Base-by-base conservation (phyloP, 768 basidiomycete species). In the Suillus cothurnatus region DNA sequence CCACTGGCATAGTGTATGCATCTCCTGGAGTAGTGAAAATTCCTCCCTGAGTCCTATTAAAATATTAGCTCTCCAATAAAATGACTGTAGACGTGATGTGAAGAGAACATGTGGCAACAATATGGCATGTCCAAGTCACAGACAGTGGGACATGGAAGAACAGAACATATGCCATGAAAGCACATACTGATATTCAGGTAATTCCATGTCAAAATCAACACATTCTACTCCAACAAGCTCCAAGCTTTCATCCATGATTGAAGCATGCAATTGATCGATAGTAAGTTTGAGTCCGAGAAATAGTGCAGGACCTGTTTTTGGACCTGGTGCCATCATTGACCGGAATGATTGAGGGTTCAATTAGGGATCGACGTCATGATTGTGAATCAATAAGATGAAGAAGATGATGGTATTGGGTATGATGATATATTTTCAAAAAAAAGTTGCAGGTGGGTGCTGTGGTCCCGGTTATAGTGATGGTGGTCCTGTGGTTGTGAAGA, bases 161-260 rank as follows among this genome's bases (percentile, higher is more conserved):
- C 47, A 58, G 39, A 11, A 57, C 23, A 43, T 12, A 39, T 39
- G 43, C 38, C 36, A 55, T 62, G 62, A 61, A 11, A 52, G 36
- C 38, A 86, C 90, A 80, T 77, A 94, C 92, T 91, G 89, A 77
- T 90, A 92, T 78, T 94, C 92, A 55, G 88, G 72, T 66, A 94
- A 70, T 73, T 94, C 92, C 21, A 84, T 78, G 75, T 94, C 93
- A 78, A 94, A 94, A 74, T 94, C 92, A 58, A 94, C n/a, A n/a
- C n/a, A n/a, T n/a, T n/a, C n/a, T n/a, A n/a, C n/a, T n/a, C n/a
- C n/a, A n/a, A n/a, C n/a, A n/a, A n/a, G n/a, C n/a, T n/a, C n/a
- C n/a, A n/a, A n/a, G n/a, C n/a, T n/a, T n/a, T n/a, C n/a, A n/a
- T n/a, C n/a, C n/a, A n/a, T n/a, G n/a, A n/a, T n/a, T n/a, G n/a